Conservation (phyloP, 768 basidiomycete genomes). For the Gymnopilus junonius region DNA sequence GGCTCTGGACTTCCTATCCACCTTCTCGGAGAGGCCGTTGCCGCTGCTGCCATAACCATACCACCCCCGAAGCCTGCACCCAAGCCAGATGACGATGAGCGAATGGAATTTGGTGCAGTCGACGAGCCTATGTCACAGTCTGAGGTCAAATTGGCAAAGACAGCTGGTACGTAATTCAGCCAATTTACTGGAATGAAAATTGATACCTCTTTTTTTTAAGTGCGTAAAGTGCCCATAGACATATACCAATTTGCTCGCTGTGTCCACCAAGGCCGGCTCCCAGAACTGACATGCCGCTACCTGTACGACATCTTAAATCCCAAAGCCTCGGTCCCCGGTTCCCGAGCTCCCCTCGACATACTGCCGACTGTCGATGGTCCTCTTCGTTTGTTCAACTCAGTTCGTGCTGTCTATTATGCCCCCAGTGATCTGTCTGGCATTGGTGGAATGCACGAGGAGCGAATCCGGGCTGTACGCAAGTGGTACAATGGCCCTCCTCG, state of each 20-base stretch:
- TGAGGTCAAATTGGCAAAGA: not conserved
- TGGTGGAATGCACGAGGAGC: conserved; percentile 31
- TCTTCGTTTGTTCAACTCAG: conserved; percentile 32
- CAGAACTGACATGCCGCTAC: not conserved
- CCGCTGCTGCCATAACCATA: no score
- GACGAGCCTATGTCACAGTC: not conserved
- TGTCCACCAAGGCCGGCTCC: not conserved
- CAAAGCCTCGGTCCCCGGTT: not conserved
- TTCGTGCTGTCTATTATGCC: conserved; percentile 33
- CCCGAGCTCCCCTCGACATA: not conserved
- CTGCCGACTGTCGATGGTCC: conserved; percentile 10
- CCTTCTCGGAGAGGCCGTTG: not conserved
- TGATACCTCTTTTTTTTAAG: not conserved
- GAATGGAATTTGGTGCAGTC: not conserved
- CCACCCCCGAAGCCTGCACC: not conserved
- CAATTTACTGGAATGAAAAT: not conserved
- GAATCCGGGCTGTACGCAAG: conserved; percentile 28
- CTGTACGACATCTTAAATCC: conserved; percentile 5
- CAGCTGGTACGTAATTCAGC: not conserved
- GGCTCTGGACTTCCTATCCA: not conserved
- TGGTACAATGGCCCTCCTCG: conserved; percentile 31
- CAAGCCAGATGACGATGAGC: not conserved
- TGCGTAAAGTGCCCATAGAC: not conserved
- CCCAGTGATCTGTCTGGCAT: conserved; percentile 39
- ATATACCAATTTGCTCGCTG: not conserved